Base-by-base conservation (phyloP, 1,284 basidiomycete species). In the Apiotrichum gamsii region DNA sequence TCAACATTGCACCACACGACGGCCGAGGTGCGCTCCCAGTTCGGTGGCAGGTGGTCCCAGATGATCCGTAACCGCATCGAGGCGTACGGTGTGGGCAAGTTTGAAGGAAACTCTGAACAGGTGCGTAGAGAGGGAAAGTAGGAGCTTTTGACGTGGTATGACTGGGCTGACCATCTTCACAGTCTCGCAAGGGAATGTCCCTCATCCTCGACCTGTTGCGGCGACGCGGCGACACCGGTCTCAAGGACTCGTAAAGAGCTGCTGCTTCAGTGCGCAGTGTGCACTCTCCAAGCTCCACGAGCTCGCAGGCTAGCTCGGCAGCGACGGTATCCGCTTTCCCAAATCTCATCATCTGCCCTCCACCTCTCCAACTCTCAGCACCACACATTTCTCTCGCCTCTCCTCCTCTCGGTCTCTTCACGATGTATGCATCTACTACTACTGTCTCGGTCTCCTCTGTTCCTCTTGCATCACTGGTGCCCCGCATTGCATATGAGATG, bases 151-250 rank as follows among this genome's bases (percentile, higher is more conserved):
- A 3, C 6, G 34, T 3, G 13, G 19, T 31, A n/a, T 37, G 3
- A 28, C 34, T 30, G 16, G 21, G n/a, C 15, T 21, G 19, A 37
- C 8, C 1, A 9, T 14, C 25, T 8, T 20, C 3, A 4, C 51
- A 72, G 69, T 61, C 71, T 15, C 58, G 69, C 3, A 62, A 70
- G 52, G 71, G 71, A 43, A 72, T 73, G 71, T 65, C 68, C 20
- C 57, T 73, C n/a, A 66, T 73, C 30, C 57, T 73, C 16, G 48
- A 48, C 1, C 53, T 65, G 8, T 41, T 72, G 9, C 52, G 64
- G 21, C 18, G 39, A 24, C 35, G 47, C n/a, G n/a, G 24, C 23
- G 25, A 32, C 11, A 38, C 13, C 19, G 16, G 19, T n/a, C 24
- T 38, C 36, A n/a, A 38, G 11, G 25, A 28, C 8, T 11, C 25